A percentile compares a stretch with the other conserved stretches of the same genome.
Evolutionary conservation across 805 yeast genomes (phyloP).

Genomic region (Candida endomychidarum): DNA sequence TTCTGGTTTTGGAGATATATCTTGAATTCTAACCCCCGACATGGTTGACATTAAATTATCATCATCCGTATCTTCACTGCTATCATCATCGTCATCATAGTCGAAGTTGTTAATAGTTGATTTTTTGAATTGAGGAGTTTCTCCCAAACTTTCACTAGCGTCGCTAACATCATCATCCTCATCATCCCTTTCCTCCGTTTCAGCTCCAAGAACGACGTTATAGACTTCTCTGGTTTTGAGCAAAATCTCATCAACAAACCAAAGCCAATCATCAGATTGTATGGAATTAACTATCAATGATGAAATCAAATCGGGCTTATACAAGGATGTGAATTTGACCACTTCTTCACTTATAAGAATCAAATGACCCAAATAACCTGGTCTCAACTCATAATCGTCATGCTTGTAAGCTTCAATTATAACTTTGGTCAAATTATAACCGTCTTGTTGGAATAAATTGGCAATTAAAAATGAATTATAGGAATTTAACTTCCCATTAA

Average conservation of each 20-base stretch:
- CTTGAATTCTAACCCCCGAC: constrained; percentile 24
- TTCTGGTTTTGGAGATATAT: constrained; percentile 34
- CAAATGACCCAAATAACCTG: constrained; percentile 97
- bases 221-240: constrained; percentile 55
- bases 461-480: constrained; percentile 59
- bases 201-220: constrained; percentile 56
- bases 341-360: constrained; percentile 94
- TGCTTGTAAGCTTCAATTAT: constrained; percentile 26
- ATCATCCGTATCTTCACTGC: constrained; percentile 19
- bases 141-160: neutral
- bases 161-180: constrained; percentile 25
- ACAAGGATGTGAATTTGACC: constrained; percentile 74
- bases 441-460: constrained; percentile 23
- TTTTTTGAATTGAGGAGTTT: neutral
- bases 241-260: constrained; percentile 49
- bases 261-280: constrained; percentile 50
- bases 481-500: constrained; percentile 89
- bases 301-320: constrained; percentile 59
- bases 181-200: constrained; percentile 23
- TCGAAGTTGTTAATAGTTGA: constrained; percentile 1
- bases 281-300: constrained; percentile 50
- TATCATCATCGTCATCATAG: constrained; percentile 1
- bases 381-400: constrained; percentile 49
- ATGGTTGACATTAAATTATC: constrained; percentile 18
- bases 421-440: constrained; percentile 26